Percentiles rank a stretch among this genome's conserved stretches.
Evolutionary conservation across 108 stramenopile species (phyloP).

Genomic region (Aurantiochytrium sp.): DNA sequence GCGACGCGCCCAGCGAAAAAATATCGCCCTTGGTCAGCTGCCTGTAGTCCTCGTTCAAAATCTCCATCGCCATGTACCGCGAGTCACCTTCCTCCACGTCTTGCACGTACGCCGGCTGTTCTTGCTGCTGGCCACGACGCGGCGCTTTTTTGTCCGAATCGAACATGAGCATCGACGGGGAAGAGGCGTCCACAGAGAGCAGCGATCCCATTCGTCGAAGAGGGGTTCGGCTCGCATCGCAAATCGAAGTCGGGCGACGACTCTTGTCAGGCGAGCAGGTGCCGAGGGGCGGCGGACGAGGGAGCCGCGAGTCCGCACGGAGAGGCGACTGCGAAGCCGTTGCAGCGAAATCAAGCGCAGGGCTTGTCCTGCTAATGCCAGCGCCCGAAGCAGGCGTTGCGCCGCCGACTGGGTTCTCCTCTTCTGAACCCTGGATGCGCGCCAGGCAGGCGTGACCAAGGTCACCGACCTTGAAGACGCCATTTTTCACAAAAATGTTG

Average conservation of each 20-base stretch:
- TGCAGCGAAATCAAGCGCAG: too few relatives aligned
- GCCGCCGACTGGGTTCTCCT: neutral
- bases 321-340: too few relatives aligned
- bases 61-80: slow-evolving; percentile 46
- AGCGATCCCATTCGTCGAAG: neutral
- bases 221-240: neutral
- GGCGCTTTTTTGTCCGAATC: neutral
- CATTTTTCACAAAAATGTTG: slow-evolving; percentile 43
- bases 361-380: too few relatives aligned
- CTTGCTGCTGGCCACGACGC: neutral
- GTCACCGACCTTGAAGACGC: slow-evolving; percentile 41
- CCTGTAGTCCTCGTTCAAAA: slow-evolving; percentile 22
- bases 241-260: neutral
- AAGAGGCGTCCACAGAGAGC: neutral
- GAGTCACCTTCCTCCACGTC: slow-evolving; percentile 34
- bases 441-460: slow-evolving; percentile 35
- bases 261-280: neutral
- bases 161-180: neutral
- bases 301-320: neutral
- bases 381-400: too few relatives aligned
- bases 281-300: neutral
- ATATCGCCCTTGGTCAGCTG: slow-evolving; percentile 46
- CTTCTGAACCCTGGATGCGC: neutral
- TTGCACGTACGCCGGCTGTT: neutral
- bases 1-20: slow-evolving; percentile 42